Percentiles rank a stretch among this genome's conserved stretches.
These are phyloP conservation scores for Caryopteris hybrid DNA, from an alignment of 305 asterid genomes.

Conservation along the genomic window DNA sequence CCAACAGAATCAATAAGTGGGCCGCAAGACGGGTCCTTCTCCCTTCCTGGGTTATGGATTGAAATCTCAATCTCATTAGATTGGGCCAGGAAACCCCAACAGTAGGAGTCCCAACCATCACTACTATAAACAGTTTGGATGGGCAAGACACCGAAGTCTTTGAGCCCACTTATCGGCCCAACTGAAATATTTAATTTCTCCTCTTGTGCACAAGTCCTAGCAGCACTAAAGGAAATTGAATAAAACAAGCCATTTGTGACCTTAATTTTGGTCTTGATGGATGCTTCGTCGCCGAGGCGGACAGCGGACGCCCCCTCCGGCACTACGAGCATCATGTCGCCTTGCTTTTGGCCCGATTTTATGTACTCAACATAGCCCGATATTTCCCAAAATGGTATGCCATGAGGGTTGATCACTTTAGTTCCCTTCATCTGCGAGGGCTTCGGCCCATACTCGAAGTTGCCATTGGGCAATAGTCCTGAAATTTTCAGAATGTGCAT, in stretches of 20 bases:
- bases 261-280: constrained; percentile 43
- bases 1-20: constrained; percentile 63
- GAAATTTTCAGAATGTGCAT: no score
- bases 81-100: constrained; percentile 71
- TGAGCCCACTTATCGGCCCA: constrained; percentile 34
- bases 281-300: constrained; percentile 67
- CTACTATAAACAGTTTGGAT: constrained; percentile 70
- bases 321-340: constrained; percentile 69
- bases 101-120: constrained; percentile 71
- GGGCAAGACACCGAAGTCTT: constrained; percentile 55
- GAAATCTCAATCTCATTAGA: constrained; percentile 37
- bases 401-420: constrained; percentile 38
- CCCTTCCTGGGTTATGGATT: constrained; percentile 55
- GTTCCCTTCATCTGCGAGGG: constrained; percentile 53
- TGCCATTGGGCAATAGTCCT: constrained; percentile 65
- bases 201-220: constrained; percentile 72
- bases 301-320: constrained; percentile 73
- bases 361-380: constrained; percentile 69
- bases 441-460: constrained; percentile 61
- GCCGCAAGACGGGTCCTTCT: constrained; percentile 58
- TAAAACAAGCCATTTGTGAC: constrained; percentile 43
- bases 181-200: constrained; percentile 49
- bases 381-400: constrained; percentile 56
- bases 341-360: constrained; percentile 69
- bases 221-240: constrained; percentile 51